These are phyloP conservation scores for Gossypium turneri DNA, from an alignment of 345 rosid species.

Conservation along the genomic window DNA sequence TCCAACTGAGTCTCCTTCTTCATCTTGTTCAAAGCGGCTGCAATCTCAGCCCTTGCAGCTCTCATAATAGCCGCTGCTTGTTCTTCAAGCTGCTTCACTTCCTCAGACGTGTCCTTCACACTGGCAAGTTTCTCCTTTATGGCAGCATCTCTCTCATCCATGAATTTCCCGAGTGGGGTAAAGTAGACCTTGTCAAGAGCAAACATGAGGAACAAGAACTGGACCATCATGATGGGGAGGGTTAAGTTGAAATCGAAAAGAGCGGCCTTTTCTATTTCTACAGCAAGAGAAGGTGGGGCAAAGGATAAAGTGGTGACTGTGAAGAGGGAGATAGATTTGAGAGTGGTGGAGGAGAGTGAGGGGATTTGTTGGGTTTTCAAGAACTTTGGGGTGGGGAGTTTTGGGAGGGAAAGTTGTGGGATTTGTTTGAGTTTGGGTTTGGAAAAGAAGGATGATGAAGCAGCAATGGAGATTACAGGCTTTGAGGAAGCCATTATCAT, in stretches of 20 bases:
- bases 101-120: constrained; percentile 73
- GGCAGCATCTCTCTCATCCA: constrained; percentile 72
- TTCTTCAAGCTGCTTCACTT: constrained; percentile 85
- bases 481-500: constrained; percentile 74
- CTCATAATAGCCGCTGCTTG: constrained; percentile 72
- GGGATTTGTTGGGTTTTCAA: constrained; percentile 30
- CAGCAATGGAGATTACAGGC: constrained; percentile 28
- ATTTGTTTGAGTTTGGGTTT: constrained; percentile 34
- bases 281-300: constrained; percentile 80
- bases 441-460: constrained; percentile 30
- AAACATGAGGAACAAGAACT: constrained; percentile 80
- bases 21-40: constrained; percentile 84
- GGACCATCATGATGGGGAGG: constrained; percentile 76
- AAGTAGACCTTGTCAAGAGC: constrained; percentile 78
- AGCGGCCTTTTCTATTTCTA: constrained; percentile 72
- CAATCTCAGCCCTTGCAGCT: constrained; percentile 87
- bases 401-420: constrained; percentile 34
- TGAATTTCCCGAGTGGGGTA: constrained; percentile 82
- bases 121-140: constrained; percentile 75
- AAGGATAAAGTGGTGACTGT: constrained; percentile 43
- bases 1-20: constrained; percentile 86
- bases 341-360: constrained; percentile 37
- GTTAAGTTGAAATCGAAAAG: constrained; percentile 95
- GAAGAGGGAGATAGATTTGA: constrained; percentile 58
- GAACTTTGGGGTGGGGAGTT: constrained; percentile 29